These are phyloP conservation scores for Mangifera indica DNA, from an alignment of 345 rosid genomes.

Conservation along the genomic window DNA sequence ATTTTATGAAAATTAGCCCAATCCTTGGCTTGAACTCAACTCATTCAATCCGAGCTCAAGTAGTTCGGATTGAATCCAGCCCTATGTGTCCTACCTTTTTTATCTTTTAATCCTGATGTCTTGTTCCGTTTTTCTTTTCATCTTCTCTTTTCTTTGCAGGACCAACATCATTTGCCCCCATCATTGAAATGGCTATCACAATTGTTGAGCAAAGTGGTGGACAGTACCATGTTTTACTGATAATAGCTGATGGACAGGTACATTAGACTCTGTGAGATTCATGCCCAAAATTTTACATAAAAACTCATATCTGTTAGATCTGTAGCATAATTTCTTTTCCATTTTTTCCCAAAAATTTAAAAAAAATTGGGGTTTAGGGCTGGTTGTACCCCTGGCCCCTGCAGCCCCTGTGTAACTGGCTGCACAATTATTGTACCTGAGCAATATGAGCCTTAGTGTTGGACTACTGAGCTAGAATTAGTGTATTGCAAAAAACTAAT, in stretches of 20 bases:
- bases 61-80: too few species aligned
- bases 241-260: slow-evolving; percentile 99
- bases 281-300: neutral
- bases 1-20: too few species aligned
- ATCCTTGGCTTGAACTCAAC: too few species aligned
- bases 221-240: slow-evolving; percentile 88
- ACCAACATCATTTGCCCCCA: slow-evolving; percentile 93
- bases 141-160: slow-evolving; percentile 37
- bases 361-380: too few species aligned
- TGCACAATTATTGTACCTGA: too few species aligned
- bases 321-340: neutral
- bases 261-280: neutral
- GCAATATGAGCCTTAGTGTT: too few species aligned
- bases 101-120: neutral
- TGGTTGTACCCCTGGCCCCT: too few species aligned
- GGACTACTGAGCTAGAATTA: too few species aligned
- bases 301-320: neutral
- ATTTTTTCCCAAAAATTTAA: too few species aligned
- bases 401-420: too few species aligned
- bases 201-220: slow-evolving; percentile 91
- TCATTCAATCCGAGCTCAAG: too few species aligned
- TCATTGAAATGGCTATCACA: slow-evolving; percentile 93
- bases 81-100: neutral
- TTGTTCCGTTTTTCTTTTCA: neutral
- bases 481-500: too few species aligned